Evolutionary conservation across 495 filamentous ascomycete genomes (phyloP).

Genomic region (Daldinia vernicosa): DNA sequence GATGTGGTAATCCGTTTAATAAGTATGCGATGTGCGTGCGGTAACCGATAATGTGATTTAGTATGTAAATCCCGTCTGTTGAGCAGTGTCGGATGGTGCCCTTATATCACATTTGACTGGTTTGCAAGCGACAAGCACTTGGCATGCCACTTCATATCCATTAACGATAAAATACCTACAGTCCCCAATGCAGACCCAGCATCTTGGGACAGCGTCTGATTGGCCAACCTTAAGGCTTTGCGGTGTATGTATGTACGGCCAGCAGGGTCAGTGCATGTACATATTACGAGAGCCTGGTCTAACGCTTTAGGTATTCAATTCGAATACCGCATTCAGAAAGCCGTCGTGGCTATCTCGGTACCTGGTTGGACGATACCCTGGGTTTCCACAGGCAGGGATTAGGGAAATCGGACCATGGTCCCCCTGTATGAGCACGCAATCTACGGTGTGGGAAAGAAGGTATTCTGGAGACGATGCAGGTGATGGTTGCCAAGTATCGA

Average conservation of each 20-base stretch:
- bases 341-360: not conserved
- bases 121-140: not conserved
- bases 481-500: not conserved
- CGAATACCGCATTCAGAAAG: conserved; percentile 33
- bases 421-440: not conserved
- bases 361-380: conserved; percentile 9
- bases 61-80: not conserved
- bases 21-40: not conserved
- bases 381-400: conserved; percentile 7
- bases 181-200: not conserved
- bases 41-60: not conserved
- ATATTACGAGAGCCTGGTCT: not conserved
- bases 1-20: conserved; percentile 9
- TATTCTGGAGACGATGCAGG: not conserved
- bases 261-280: not conserved
- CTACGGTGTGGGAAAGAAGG: not conserved
- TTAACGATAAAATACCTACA: conserved; percentile 2
- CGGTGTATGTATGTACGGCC: not conserved
- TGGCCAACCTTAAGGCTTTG: not conserved
- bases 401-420: not conserved
- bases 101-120: not conserved
- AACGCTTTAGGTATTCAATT: conserved; percentile 19
- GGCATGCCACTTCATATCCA: not conserved
- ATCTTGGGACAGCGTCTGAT: not conserved
- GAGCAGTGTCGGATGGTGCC: not conserved